Evolutionary conservation across 257 asterid genomes (phyloP), one percentile per base, ranked within the genome.

Genomic region (Agastache rugosa): DNA sequence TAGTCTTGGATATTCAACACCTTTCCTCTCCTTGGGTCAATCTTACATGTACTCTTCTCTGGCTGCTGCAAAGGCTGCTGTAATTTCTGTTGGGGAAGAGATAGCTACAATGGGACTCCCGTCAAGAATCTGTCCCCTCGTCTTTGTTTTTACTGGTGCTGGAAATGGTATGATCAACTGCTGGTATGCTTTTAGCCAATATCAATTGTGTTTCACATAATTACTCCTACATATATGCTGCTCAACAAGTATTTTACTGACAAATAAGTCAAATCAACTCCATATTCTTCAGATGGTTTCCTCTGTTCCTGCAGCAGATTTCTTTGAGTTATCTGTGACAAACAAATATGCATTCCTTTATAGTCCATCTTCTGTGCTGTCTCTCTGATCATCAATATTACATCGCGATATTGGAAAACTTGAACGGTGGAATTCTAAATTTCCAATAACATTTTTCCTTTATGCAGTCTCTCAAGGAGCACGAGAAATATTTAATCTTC

Each of bases 11-110:
- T 94, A 85, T 83, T 94, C 99, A 6, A 92, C 99, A 4, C 99
- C 99, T 25, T 92, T 94, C 81, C 95, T 94, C 55, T 90, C 97
- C 16, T 72, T 94, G 73, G 97, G 97, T 48, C 75, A 90, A 66
- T 94, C 97, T 19, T 94, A 92, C 85, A 94, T 92, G 99, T 94
- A 94, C 82, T 87, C 96, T 77, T 94, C 99, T 41, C 76, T 94
- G 86, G 97, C 97, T 78, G 84, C 92, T 79, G 99, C 99, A 51
- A 94, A 94, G 85, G 95, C 99, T 58, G 99, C 99, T 0, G 91
- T 94, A 16, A 94, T 94, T 66, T 86, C 99, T 29, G 89, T 92
- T 45, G 97, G 99, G 23, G 99, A 94, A 87, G 99, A 94, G 86
- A 92, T 94, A 79, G 93, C 96, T n/a, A 79, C 96, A 11, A 80